Evolutionary conservation across 139 green algal species (phyloP).

Genomic region (Picochlorum sp.): DNA sequence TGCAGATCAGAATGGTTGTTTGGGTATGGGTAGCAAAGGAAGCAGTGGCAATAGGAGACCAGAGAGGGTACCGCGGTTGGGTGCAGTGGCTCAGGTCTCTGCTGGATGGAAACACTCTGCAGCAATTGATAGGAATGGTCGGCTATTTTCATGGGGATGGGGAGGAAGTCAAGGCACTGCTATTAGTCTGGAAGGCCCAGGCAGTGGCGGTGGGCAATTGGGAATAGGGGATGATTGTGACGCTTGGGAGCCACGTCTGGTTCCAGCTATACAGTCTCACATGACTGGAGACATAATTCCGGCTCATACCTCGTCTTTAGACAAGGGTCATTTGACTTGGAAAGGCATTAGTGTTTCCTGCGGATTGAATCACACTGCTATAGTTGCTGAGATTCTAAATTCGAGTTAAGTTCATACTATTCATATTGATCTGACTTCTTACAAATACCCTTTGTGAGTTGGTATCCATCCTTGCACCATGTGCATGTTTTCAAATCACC

Average conservation of each 20-base stretch:
- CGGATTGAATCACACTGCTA: conserved; percentile 39
- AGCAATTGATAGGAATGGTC: conserved; percentile 9
- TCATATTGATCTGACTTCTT: no score
- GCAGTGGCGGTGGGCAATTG: conserved; percentile 33
- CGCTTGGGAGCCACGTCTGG: conserved; percentile 22
- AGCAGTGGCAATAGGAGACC: not conserved
- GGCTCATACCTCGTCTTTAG: no score
- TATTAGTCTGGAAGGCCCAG: conserved; percentile 5
- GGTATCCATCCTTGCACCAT: no score
- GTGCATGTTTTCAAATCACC: no score
- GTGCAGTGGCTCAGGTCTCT: not conserved
- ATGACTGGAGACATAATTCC: no score
- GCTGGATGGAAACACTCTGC: conserved; percentile 31
- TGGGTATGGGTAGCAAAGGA: conserved; percentile 6
- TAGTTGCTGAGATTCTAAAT: conserved; percentile 18
- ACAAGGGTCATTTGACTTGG: conserved; percentile 11
- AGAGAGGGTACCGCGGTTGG: not conserved
- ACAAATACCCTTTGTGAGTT: no score
- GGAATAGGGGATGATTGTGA: conserved; percentile 36
- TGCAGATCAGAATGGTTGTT: conserved; percentile 26
- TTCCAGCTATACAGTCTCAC: conserved; percentile 14
- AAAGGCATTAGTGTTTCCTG: conserved; percentile 18
- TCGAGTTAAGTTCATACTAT: no score
- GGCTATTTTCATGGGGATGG: conserved; percentile 33
- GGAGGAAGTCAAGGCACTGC: conserved; percentile 22